Conservation (phyloP, 495 filamentous ascomycete genomes). For the Penicillium simplicissimum region DNA sequence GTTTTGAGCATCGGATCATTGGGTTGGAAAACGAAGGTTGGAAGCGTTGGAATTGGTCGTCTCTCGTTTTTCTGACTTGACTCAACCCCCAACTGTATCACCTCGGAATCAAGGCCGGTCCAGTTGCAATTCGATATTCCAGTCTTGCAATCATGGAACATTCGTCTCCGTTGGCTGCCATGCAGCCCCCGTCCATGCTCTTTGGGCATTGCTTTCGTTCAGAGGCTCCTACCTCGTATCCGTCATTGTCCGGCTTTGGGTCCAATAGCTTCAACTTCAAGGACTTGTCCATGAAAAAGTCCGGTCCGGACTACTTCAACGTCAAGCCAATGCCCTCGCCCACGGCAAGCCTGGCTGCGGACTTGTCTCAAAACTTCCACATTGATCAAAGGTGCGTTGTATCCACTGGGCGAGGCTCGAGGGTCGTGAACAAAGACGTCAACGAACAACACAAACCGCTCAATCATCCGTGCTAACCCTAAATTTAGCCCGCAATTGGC, state of each 20-base stretch:
- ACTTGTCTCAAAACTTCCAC: conserved; percentile 95
- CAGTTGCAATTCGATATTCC: conserved; percentile 11
- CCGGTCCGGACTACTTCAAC: conserved; percentile 70
- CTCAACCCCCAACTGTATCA: conserved; percentile 12
- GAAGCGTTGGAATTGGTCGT: not conserved
- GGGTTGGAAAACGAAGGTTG: not conserved
- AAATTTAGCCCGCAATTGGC: conserved; percentile 78
- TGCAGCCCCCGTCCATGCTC: conserved; percentile 76
- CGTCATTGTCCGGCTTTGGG: conserved; percentile 58
- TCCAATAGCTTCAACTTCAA: conserved; percentile 70
- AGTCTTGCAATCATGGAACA: conserved; percentile 66
- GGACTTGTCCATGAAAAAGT: conserved; percentile 69
- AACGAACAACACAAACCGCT: not conserved
- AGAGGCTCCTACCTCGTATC: conserved; percentile 53
- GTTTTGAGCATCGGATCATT: not conserved
- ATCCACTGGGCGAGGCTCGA: not conserved
- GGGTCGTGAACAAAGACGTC: conserved; percentile 1
- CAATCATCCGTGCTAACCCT: conserved; percentile 26
- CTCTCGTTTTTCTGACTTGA: not conserved
- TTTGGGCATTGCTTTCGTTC: conserved; percentile 56
- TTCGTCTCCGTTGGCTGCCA: conserved; percentile 90
- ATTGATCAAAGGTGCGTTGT: conserved; percentile 78
- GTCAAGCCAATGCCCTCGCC: conserved; percentile 79
- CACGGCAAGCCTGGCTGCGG: conserved; percentile 83
- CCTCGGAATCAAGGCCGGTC: conserved; percentile 6